phyloP scores from a whole-genome alignment of 106 monocot genomes.

The Acorus calamus region DNA sequence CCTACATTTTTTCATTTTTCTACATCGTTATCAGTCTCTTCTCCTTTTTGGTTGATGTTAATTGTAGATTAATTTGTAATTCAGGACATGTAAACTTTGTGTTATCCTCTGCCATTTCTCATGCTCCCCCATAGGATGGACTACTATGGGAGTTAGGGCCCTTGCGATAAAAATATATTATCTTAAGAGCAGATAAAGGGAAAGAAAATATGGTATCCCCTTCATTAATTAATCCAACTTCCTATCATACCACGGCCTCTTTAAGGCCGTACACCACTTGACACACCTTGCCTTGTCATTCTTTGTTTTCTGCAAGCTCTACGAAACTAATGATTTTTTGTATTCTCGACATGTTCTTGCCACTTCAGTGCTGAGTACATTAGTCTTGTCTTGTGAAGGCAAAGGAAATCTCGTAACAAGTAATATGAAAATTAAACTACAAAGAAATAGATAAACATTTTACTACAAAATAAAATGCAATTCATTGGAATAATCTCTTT shows the following conservation, averaged over 20 bases:
- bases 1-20: neutral
- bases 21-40: neutral
- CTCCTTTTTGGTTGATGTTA: too few relatives aligned
- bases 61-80: neutral
- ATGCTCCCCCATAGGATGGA: neutral
- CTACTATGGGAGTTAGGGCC: constrained; percentile 5
- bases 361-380: neutral
- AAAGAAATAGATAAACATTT: constrained; percentile 9
- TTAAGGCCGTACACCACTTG: too few relatives aligned
- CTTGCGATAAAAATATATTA: neutral
- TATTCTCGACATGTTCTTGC: too few relatives aligned
- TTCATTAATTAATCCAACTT: too few relatives aligned
- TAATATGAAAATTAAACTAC: constrained; percentile 87
- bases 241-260: too few relatives aligned
- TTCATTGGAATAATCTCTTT: too few relatives aligned
- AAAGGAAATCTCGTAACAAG: constrained; percentile 71
- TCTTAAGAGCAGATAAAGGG: too few relatives aligned
- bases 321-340: too few relatives aligned
- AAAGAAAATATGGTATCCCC: too few relatives aligned
- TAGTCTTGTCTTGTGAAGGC: constrained; percentile 5
- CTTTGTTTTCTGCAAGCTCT: too few relatives aligned
- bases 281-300: too few relatives aligned
- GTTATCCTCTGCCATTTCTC: constrained; percentile 3
- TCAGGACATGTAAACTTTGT: neutral
- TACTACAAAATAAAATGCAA: too few relatives aligned